A percentile compares a stretch with the other conserved stretches of the same genome.
Conservation (phyloP, 805 yeast species). For the Candida krabiensis region DNA sequence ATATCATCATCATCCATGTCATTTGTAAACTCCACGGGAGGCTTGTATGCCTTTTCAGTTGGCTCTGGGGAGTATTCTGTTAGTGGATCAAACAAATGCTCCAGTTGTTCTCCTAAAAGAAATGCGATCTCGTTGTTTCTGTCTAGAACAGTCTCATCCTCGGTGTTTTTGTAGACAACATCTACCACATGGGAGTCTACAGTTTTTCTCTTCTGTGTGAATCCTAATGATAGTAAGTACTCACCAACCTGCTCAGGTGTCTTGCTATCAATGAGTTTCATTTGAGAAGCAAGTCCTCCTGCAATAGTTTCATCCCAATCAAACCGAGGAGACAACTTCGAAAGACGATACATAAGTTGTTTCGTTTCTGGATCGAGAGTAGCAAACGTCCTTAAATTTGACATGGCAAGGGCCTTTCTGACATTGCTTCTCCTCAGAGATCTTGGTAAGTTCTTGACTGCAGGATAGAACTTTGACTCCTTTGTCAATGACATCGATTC, state of each 20-base stretch:
- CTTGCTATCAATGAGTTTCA: conserved; percentile 52
- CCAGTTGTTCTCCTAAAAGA: conserved; percentile 80
- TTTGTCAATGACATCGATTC: conserved; percentile 56
- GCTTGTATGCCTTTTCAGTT: conserved; percentile 66
- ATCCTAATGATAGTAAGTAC: conserved; percentile 56
- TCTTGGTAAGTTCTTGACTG: conserved; percentile 64
- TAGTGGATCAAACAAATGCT: conserved; percentile 85
- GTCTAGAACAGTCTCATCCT: conserved; percentile 33
- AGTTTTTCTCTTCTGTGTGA: conserved; percentile 42
- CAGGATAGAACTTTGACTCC: conserved; percentile 73
- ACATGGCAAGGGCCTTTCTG: conserved; percentile 73
- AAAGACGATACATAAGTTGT: conserved; percentile 14
- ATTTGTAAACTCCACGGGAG: conserved; percentile 42
- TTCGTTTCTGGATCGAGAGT: conserved; percentile 41
- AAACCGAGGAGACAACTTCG: conserved; percentile 25
- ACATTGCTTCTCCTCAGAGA: conserved; percentile 55
- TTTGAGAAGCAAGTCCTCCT: conserved; percentile 70
- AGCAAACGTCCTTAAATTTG: conserved; percentile 67
- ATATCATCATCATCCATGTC: conserved; percentile 29
- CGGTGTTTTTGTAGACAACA: conserved; percentile 58
- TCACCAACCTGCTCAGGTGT: conserved; percentile 60
- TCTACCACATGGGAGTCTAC: conserved; percentile 63
- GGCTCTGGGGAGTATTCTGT: conserved; percentile 91
- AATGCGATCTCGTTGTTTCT: conserved; percentile 75
- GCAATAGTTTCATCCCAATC: conserved; percentile 83